Evolutionary conservation across 1,284 basidiomycete species (phyloP).

Genomic region (Pseudozyma sp.): DNA sequence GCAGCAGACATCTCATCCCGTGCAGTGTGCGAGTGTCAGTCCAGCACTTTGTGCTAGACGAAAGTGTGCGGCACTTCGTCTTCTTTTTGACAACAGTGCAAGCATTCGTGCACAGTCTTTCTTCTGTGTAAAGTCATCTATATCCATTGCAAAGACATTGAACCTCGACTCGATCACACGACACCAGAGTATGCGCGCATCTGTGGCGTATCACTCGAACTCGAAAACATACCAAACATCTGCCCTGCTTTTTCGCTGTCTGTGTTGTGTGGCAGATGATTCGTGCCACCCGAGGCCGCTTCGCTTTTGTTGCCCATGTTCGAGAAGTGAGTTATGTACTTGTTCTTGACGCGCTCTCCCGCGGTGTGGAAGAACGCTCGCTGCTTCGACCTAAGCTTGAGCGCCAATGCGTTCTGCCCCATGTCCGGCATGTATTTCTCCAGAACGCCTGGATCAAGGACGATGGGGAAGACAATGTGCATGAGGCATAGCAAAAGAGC

Average conservation of each 20-base stretch:
- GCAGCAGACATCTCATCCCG: too few relatives aligned
- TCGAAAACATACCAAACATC: not conserved
- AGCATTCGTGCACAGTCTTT: too few relatives aligned
- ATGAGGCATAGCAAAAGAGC: not conserved
- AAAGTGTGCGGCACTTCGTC: too few relatives aligned
- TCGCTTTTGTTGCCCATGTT: not conserved
- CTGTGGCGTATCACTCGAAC: not conserved
- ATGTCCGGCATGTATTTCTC: constrained; percentile 3
- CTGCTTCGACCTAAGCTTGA: constrained; percentile 1
- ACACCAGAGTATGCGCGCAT: not conserved
- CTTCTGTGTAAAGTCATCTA: too few relatives aligned
- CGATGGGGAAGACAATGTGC: constrained; percentile 49
- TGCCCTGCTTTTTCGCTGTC: constrained; percentile 1
- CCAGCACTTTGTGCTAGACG: too few relatives aligned
- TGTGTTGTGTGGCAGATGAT: not conserved
- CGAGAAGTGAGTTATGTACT: constrained; percentile 1
- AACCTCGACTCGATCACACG: not conserved
- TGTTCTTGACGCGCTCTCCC: constrained; percentile 1
- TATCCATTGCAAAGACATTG: too few relatives aligned
- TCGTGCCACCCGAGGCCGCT: not conserved
- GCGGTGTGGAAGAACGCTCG: constrained; percentile 3
- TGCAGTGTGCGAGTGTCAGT: too few relatives aligned
- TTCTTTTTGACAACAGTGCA: too few relatives aligned
- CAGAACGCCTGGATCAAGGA: constrained; percentile 45
- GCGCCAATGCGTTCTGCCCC: not conserved